phyloP scores from a whole-genome alignment of 768 basidiomycete genomes.

The Calocera viscosa region DNA sequence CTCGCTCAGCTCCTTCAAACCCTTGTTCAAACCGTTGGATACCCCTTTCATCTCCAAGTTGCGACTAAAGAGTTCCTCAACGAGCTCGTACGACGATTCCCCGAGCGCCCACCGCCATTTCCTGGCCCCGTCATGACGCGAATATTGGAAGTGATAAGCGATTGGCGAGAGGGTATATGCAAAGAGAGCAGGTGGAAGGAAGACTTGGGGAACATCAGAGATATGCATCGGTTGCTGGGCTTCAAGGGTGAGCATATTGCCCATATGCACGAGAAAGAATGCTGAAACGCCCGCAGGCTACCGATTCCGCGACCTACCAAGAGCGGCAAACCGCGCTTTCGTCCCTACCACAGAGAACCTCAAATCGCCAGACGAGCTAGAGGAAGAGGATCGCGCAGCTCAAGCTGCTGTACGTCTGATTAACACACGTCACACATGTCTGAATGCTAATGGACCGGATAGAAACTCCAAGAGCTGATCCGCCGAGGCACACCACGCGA shows the following conservation, averaged over 20 bases:
- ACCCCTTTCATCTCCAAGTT: constrained; percentile 93
- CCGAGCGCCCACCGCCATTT: constrained; percentile 91
- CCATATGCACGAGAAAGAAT: neutral
- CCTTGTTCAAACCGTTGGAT: constrained; percentile 90
- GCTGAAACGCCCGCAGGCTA: constrained; percentile 16
- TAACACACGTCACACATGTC: neutral
- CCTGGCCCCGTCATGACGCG: constrained; percentile 90
- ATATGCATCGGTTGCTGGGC: constrained; percentile 88
- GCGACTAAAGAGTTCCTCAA: constrained; percentile 96
- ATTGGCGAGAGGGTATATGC: constrained; percentile 93
- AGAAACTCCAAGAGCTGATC: constrained; percentile 96
- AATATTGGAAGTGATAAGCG: constrained; percentile 82
- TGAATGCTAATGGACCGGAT: neutral
- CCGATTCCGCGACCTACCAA: constrained; percentile 19
- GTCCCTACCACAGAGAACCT: constrained; percentile 45
- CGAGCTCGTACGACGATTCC: constrained; percentile 93
- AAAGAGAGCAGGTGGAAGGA: constrained; percentile 83
- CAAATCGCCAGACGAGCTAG: constrained; percentile 91
- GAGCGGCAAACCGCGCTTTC: constrained; percentile 10
- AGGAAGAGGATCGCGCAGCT: constrained; percentile 86
- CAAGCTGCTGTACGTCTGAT: constrained; percentile 54
- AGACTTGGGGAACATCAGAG: constrained; percentile 89
- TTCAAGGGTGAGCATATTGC: constrained; percentile 64
- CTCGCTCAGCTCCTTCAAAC: constrained; percentile 56
- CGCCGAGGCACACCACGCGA: constrained; percentile 91